Evolutionary conservation across 352 stramenopile species (phyloP).

Genomic region (Saprolegnia parasitica): DNA sequence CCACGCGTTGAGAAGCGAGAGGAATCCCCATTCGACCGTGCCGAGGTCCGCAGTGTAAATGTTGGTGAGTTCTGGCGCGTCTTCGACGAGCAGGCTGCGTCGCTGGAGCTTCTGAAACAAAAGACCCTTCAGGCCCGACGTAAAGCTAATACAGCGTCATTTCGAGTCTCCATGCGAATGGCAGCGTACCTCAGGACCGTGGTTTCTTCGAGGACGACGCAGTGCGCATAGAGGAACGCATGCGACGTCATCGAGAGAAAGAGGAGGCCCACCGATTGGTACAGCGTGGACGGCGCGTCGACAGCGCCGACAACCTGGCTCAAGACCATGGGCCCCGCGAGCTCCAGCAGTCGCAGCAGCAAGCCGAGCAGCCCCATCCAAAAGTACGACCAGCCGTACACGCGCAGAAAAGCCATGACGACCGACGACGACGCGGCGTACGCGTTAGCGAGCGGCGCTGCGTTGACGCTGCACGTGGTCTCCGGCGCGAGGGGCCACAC

Average conservation of each 20-base stretch:
- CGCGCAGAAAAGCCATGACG: background rate
- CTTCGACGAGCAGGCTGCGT: background rate
- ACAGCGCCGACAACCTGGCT: background rate
- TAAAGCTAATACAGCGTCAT: conserved; percentile 14
- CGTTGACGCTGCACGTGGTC: conserved; percentile 34
- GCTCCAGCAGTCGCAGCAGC: conserved; percentile 10
- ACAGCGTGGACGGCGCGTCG: background rate
- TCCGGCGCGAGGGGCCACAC: conserved; percentile 45
- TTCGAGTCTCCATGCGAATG: background rate
- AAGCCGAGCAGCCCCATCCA: conserved; percentile 10
- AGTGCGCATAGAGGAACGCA: conserved; percentile 11
- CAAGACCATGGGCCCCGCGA: conserved; percentile 23
- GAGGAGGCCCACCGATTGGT: conserved; percentile 21
- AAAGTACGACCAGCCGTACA: conserved; percentile 9
- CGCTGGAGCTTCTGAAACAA: conserved; percentile 10
- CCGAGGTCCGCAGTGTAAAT: conserved; percentile 16
- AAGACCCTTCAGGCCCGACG: conserved; percentile 9
- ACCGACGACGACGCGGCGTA: conserved; percentile 14
- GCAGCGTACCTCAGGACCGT: conserved; percentile 11
- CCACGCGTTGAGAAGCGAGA: conserved; percentile 39
- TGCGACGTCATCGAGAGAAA: conserved; percentile 9
- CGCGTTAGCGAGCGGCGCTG: background rate
- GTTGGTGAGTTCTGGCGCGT: conserved; percentile 22
- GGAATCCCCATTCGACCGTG: background rate
- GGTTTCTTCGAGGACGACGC: conserved; percentile 11